Evolutionary conservation across 23 red algal genomes (phyloP).

Genomic region (Gracilaria vermiculophylla): DNA sequence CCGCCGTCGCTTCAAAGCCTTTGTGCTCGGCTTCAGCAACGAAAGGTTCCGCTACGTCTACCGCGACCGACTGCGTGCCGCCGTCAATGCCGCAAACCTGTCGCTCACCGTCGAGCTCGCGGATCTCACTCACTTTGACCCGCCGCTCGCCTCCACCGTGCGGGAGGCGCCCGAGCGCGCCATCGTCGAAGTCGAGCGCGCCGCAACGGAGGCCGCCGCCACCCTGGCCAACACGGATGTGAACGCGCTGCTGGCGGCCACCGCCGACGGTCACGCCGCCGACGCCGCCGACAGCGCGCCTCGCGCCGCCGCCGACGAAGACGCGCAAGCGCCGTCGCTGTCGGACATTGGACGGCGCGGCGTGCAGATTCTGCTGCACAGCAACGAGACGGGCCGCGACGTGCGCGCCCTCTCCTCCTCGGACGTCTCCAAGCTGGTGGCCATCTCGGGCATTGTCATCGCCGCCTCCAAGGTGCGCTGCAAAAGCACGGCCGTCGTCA

Average conservation of each 20-base stretch:
- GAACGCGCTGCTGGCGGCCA: background rate
- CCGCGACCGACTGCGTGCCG: constrained; percentile 79
- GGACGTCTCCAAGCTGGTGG: constrained; percentile 76
- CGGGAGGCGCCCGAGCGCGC: constrained; percentile 61
- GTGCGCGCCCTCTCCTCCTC: constrained; percentile 74
- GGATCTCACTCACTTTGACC: constrained; percentile 87
- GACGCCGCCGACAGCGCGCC: too few species aligned
- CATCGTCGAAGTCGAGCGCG: constrained; percentile 54
- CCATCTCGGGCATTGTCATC: constrained; percentile 91
- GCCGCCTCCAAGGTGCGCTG: constrained; percentile 81
- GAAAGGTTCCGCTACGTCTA: constrained; percentile 74
- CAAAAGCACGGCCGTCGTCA: constrained; percentile 71
- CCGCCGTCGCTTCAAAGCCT: constrained; percentile 88
- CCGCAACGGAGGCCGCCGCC: constrained; percentile 62
- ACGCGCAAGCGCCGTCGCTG: constrained; percentile 11
- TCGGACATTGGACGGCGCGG: constrained; percentile 51
- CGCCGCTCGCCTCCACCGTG: constrained; percentile 71
- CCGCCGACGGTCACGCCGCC: background rate
- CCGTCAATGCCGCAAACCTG: constrained; percentile 67
- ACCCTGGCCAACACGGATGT: constrained; percentile 28
- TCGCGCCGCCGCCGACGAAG: constrained; percentile 1
- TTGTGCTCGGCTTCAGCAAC: constrained; percentile 87
- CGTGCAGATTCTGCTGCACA: constrained; percentile 65
- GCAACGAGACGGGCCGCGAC: constrained; percentile 50
- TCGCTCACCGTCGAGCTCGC: constrained; percentile 66